These are phyloP conservation scores for Acrocalymma vagum DNA, from an alignment of 2,329 filamentous ascomycete species.

Conservation along the genomic window DNA sequence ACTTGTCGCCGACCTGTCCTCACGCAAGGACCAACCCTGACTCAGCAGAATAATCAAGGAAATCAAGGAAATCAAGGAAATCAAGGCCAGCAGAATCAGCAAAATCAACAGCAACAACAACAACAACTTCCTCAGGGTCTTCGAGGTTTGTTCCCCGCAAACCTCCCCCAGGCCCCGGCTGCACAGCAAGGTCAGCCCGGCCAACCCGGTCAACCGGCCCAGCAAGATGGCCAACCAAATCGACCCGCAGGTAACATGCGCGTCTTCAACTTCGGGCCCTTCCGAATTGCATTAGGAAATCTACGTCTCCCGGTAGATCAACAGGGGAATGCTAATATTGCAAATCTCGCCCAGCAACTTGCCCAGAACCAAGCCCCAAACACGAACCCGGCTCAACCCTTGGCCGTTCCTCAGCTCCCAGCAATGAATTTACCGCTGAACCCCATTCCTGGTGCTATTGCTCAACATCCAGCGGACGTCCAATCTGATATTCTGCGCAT, in stretches of 20 bases:
- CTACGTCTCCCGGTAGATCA: constrained; percentile 38
- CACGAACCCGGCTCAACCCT: constrained; percentile 15
- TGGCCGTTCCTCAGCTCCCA: constrained; percentile 13
- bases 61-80: constrained; percentile 34
- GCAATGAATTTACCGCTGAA: constrained; percentile 13
- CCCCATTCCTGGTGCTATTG: constrained; percentile 27
- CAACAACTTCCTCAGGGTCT: constrained; percentile 29
- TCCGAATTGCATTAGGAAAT: constrained; percentile 45
- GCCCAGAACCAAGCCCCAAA: constrained; percentile 24
- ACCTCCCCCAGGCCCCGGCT: constrained; percentile 18
- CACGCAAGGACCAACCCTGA: constrained; percentile 41
- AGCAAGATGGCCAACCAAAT: constrained; percentile 31
- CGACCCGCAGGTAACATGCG: constrained; percentile 41
- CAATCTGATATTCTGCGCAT: constrained; percentile 46
- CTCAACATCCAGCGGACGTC: constrained; percentile 42
- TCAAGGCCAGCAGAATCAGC: constrained; percentile 27
- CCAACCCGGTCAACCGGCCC: constrained; percentile 30
- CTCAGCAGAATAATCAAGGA: constrained; percentile 33
- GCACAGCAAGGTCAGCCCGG: constrained; percentile 14
- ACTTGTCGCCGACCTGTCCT: constrained; percentile 89
- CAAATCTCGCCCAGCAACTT: constrained; percentile 32
- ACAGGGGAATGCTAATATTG: constrained; percentile 30
- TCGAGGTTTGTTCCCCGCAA: constrained; percentile 27
- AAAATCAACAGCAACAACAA: constrained; percentile 21
- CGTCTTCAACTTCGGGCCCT: constrained; percentile 46